Percentiles rank a stretch among this genome's conserved stretches.
Evolutionary conservation across 257 asterid genomes (phyloP).

Genomic region (Marsdenia floribunda): DNA sequence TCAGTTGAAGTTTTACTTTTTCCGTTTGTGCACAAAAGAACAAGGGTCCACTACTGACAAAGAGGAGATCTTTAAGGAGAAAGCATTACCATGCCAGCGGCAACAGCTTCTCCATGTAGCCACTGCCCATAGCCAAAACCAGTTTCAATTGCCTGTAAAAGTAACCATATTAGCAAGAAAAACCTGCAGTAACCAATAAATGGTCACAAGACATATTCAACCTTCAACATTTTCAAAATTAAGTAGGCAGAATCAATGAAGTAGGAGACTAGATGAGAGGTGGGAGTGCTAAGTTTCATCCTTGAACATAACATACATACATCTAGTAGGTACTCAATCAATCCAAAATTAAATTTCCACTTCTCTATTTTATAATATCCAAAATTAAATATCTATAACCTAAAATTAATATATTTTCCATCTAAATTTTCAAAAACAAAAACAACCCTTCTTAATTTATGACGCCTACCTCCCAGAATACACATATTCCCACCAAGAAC

Average conservation of each 20-base stretch:
- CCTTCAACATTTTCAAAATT: background rate
- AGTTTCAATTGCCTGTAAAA: conserved; percentile 89
- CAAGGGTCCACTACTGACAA: background rate
- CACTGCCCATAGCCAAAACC: conserved; percentile 88
- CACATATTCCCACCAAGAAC: background rate
- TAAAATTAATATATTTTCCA: too few species aligned
- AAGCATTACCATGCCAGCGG: conserved; percentile 77
- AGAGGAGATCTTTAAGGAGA: background rate
- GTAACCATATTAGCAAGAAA: conserved; percentile 5
- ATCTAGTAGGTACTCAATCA: background rate
- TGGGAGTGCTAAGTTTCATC: background rate
- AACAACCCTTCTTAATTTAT: too few species aligned
- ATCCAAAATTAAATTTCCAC: too few species aligned
- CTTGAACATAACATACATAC: background rate
- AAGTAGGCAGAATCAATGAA: background rate
- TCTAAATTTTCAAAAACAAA: background rate
- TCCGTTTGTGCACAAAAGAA: background rate
- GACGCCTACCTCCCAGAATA: too few species aligned
- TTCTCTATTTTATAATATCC: too few species aligned
- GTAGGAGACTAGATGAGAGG: background rate
- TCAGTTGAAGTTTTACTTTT: background rate
- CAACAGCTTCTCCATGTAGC: conserved; percentile 99
- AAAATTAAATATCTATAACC: background rate
- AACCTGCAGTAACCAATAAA: background rate
- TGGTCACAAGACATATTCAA: background rate